Evolutionary conservation across 2,329 filamentous ascomycete genomes (phyloP).

Genomic region (Colletotrichum coccodes): DNA sequence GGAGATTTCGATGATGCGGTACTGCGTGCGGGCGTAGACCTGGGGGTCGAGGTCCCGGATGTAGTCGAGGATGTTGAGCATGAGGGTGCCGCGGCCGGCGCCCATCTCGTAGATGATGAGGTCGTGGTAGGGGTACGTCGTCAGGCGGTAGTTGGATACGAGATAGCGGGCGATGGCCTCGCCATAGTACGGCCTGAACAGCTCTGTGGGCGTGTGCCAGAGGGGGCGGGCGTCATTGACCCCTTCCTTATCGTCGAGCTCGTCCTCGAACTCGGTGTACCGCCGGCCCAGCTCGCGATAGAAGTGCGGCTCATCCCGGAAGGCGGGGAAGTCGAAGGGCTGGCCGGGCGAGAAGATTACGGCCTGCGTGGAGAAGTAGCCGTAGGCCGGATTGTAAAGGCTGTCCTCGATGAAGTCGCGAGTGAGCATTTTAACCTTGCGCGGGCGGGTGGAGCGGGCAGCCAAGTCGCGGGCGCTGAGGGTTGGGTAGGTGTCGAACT

Average conservation of each 20-base stretch:
- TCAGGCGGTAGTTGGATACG: constrained; percentile 94
- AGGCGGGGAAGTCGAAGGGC: constrained; percentile 85
- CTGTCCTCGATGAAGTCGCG: constrained; percentile 98
- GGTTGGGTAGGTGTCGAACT: constrained; percentile 84
- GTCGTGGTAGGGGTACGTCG: constrained; percentile 94
- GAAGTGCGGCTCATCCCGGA: constrained; percentile 89
- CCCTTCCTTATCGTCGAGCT: constrained; percentile 75
- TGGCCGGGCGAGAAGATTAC: constrained; percentile 95
- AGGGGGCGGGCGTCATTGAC: constrained; percentile 84
- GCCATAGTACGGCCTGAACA: constrained; percentile 96
- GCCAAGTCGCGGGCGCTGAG: constrained; percentile 86
- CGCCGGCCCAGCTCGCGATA: constrained; percentile 78
- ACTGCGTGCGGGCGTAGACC: constrained; percentile 93
- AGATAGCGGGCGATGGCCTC: constrained; percentile 97
- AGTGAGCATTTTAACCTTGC: constrained; percentile 94
- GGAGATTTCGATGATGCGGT: constrained; percentile 96
- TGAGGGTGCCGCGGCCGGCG: constrained; percentile 94
- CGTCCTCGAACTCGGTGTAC: constrained; percentile 92
- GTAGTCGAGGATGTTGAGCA: constrained; percentile 97
- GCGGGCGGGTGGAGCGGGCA: constrained; percentile 78
- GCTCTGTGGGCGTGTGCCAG: constrained; percentile 98
- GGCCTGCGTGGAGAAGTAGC: constrained; percentile 96
- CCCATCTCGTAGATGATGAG: constrained; percentile 99
- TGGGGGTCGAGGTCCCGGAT: constrained; percentile 89
- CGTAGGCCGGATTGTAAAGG: constrained; percentile 92